Evolutionary conservation across 371 early-diverging fungal species (phyloP).

Genomic region (Coemansia sp.): DNA sequence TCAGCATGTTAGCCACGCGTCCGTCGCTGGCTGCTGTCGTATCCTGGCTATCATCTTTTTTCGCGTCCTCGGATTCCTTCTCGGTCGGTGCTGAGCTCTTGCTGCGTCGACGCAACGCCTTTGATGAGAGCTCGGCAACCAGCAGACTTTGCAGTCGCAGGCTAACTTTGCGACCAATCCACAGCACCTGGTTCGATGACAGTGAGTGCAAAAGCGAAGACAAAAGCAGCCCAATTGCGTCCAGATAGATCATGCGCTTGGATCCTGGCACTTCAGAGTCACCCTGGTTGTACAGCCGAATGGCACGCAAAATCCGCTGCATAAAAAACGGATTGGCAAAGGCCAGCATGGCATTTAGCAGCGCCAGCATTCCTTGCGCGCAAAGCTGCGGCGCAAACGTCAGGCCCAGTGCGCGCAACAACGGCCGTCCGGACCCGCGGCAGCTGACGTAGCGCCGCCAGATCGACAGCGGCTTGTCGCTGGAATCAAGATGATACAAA

Average conservation of each 20-base stretch:
- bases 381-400: constrained; percentile 45
- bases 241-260: constrained; percentile 54
- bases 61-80: background rate
- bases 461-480: constrained; percentile 32
- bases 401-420: constrained; percentile 21
- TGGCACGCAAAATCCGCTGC: constrained; percentile 47
- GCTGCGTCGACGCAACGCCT: constrained; percentile 44
- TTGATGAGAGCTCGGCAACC: constrained; percentile 48
- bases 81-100: constrained; percentile 6
- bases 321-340: constrained; percentile 51
- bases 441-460: constrained; percentile 38
- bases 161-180: constrained; percentile 49
- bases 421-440: constrained; percentile 13
- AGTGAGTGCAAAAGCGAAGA: constrained; percentile 58
- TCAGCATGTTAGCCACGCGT: constrained; percentile 80
- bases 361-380: constrained; percentile 22
- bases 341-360: constrained; percentile 20
- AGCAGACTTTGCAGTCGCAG: constrained; percentile 44
- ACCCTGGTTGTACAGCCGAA: constrained; percentile 27
- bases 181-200: constrained; percentile 56
- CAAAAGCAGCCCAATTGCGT: constrained; percentile 63
- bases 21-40: constrained; percentile 57
- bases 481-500: constrained; percentile 33
- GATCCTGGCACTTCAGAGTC: background rate
- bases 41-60: constrained; percentile 8